Evolutionary conservation across 371 early-diverging fungal genomes (phyloP).

Genomic region (Mucor saturninus): DNA sequence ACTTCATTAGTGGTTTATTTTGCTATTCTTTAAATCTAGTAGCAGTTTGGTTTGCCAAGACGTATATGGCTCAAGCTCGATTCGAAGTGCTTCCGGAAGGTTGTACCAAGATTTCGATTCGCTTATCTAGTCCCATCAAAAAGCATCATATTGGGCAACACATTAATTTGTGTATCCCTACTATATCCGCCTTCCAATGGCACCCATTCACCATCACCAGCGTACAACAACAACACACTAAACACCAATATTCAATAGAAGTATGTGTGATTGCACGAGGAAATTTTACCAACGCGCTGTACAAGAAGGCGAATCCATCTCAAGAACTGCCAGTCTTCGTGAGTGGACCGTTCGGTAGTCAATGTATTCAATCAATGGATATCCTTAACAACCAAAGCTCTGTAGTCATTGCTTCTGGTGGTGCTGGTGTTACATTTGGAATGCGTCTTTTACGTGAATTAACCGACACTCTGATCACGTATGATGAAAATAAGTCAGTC

Average conservation of each 20-base stretch:
- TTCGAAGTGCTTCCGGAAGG: slow-evolving; percentile 49
- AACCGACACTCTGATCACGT: slow-evolving; percentile 22
- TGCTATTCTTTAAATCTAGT: slow-evolving; percentile 54
- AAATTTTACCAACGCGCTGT: slow-evolving; percentile 54
- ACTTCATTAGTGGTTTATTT: slow-evolving; percentile 56
- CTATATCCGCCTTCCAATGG: slow-evolving; percentile 62
- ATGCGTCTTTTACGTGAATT: slow-evolving; percentile 57
- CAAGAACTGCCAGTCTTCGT: slow-evolving; percentile 51
- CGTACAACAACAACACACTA: slow-evolving; percentile 11
- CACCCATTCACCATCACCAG: slow-evolving; percentile 68
- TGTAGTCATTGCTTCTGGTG: slow-evolving; percentile 53
- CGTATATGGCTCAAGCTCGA: slow-evolving; percentile 51
- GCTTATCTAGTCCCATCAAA: slow-evolving; percentile 41
- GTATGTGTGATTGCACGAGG: slow-evolving; percentile 59
- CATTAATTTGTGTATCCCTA: slow-evolving; percentile 59
- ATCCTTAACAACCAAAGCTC: slow-evolving; percentile 34
- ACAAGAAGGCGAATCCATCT: slow-evolving; percentile 36
- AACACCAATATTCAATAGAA: slow-evolving; percentile 26
- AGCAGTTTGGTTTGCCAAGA: slow-evolving; percentile 62
- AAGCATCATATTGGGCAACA: slow-evolving; percentile 57
- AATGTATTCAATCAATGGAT: slow-evolving; percentile 16
- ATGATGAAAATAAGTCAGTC: neutral
- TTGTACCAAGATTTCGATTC: slow-evolving; percentile 53
- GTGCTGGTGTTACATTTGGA: slow-evolving; percentile 61
- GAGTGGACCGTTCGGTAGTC: slow-evolving; percentile 52